Evolutionary conservation across 1,284 basidiomycete genomes (phyloP).

Genomic region (Apiotrichum akiyoshidainum): DNA sequence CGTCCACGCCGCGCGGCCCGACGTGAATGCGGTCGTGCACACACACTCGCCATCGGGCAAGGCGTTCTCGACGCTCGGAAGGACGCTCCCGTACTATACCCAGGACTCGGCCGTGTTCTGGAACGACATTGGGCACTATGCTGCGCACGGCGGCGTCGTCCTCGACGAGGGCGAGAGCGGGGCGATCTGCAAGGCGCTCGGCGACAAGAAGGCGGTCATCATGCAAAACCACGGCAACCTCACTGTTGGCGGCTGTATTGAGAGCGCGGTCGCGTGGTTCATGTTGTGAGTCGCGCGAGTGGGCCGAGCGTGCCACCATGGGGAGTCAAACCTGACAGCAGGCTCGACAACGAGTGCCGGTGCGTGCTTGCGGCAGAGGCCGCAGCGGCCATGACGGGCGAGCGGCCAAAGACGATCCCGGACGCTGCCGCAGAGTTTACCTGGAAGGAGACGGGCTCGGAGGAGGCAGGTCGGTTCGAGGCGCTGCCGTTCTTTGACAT

Average conservation of each 20-base stretch:
- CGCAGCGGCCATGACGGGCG: conserved; percentile 26
- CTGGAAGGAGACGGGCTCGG: conserved; percentile 28
- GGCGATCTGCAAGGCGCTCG: conserved; percentile 59
- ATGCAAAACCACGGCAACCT: conserved; percentile 63
- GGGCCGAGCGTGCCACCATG: no score
- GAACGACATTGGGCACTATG: conserved; percentile 28
- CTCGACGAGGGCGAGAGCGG: conserved; percentile 59
- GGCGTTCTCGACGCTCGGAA: conserved; percentile 60
- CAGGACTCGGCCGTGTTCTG: conserved; percentile 35
- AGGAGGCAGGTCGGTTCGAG: conserved; percentile 34
- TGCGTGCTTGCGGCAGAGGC: conserved; percentile 28
- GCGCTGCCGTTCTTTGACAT: conserved; percentile 31
- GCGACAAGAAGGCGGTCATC: conserved; percentile 50
- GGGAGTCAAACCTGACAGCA: conserved; percentile 7
- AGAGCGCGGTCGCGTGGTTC: conserved; percentile 31
- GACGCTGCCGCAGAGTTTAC: conserved; percentile 30
- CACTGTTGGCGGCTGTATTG: conserved; percentile 49
- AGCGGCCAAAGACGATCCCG: conserved; percentile 18
- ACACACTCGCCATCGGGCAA: conserved; percentile 64
- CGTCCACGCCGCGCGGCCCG: conserved; percentile 61
- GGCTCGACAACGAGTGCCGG: conserved; percentile 33
- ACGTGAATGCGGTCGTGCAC: conserved; percentile 63
- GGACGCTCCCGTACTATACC: conserved; percentile 55
- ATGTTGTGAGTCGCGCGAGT: conserved; percentile 34
- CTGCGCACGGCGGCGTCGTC: conserved; percentile 61